Base-by-base conservation (phyloP, 257 asterid species). In the Gardenia jasminoides region DNA sequence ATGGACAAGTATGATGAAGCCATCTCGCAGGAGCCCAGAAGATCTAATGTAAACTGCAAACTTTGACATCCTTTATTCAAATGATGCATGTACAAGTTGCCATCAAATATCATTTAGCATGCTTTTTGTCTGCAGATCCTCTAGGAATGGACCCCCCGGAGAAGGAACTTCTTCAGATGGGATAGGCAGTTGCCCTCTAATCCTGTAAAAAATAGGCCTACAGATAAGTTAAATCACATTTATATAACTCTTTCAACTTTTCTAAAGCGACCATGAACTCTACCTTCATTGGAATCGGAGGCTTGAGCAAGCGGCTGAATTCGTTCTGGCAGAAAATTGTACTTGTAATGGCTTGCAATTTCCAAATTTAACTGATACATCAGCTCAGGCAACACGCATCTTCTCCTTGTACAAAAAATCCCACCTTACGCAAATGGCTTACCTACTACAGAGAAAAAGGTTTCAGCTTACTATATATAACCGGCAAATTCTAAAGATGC, bases 291-390 rank as follows among this genome's bases (percentile, higher is more conserved):
- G 50, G 39, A 30, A 31, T 5, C 48, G 24, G 12, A 66, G 74
- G 80, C 74, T 11, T 16, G 36, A 47, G 74, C 74, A 30, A 70
- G 50, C 12, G n/a, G 65, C 54, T 50, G 48, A 52, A 33, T 48
- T 54, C 80, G 7, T 77, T 36, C 74, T 20, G 5, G 59, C 16
- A 19, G 74, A 78, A 58, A 7, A 44, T 43, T 47, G 65, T 65
- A 3, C 43, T 44, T 43, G 71, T 46, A 44, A 75, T 70, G n/a
- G 28, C 70, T 75, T 41, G 58, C 65, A n/a, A 59, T 52, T 24
- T 12, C 70, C 46, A 61, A 44, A 41, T 41, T 56, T 61, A 75
- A 41, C 28, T 24, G 30, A 75, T n/a, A 47, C 6, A 31, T 33
- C 56, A 39, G 24, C 39, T 39, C 30, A 30, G 24, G 22, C 61